These are phyloP conservation scores for Teunomyces cretensis DNA, from an alignment of 805 yeast genomes.

Conservation along the genomic window DNA sequence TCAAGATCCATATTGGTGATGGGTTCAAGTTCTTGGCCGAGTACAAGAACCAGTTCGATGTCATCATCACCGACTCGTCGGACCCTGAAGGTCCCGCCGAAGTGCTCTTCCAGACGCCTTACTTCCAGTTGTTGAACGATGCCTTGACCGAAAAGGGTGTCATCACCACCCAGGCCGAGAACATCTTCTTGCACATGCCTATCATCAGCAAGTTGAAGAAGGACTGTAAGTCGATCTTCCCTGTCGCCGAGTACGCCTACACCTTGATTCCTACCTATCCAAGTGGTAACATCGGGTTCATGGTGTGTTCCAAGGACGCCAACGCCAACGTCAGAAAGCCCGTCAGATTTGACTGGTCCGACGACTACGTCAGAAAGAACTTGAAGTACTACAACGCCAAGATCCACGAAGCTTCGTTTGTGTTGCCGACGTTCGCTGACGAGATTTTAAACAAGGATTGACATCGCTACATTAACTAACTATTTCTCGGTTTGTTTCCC, in stretches of 20 bases:
- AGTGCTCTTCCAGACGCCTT: conserved; percentile 86
- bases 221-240: conserved; percentile 83
- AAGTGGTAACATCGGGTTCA: conserved; percentile 96
- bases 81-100: conserved; percentile 99
- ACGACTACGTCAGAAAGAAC: conserved; percentile 60
- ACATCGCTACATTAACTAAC: conserved; percentile 6
- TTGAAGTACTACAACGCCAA: conserved; percentile 80
- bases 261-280: conserved; percentile 96
- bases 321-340: conserved; percentile 67
- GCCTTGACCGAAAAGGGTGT: conserved; percentile 95
- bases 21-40: conserved; percentile 94
- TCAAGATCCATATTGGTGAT: conserved; percentile 87
- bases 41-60: conserved; percentile 84
- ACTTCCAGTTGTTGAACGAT: conserved; percentile 76
- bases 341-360: conserved; percentile 55
- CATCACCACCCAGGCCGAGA: conserved; percentile 91
- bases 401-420: conserved; percentile 86
- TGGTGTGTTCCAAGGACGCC: conserved; percentile 86
- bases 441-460: conserved; percentile 33
- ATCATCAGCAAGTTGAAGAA: conserved; percentile 78
- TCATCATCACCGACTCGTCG: conserved; percentile 93
- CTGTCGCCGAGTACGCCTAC: conserved; percentile 87
- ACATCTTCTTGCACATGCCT: conserved; percentile 87
- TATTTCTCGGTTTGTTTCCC: not conserved
- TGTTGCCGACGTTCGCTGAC: conserved; percentile 89